A percentile compares a stretch with the other conserved stretches of the same genome.
These are phyloP conservation scores for Hymenoscyphus fructigenus DNA, from an alignment of 2,329 filamentous ascomycete genomes.

Conservation along the genomic window DNA sequence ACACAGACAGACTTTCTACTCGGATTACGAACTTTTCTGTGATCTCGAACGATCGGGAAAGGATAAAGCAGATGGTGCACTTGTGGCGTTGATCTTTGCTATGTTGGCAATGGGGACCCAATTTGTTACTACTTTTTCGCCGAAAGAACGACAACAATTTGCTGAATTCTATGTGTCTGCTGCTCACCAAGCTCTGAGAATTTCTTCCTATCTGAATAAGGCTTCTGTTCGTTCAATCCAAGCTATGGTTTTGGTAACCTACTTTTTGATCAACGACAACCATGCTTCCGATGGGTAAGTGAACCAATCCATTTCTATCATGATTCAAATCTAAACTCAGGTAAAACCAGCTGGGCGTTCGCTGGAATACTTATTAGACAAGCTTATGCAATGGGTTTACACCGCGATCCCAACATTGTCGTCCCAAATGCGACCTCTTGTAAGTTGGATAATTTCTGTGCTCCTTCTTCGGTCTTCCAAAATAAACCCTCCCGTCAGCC, in stretches of 20 bases:
- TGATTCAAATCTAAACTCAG: background rate
- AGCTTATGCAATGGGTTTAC: constrained; percentile 77
- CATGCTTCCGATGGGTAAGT: constrained; percentile 66
- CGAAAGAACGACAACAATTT: constrained; percentile 67
- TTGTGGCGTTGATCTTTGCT: constrained; percentile 72
- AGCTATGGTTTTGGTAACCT: constrained; percentile 79
- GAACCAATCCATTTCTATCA: background rate
- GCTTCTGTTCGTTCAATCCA: constrained; percentile 72
- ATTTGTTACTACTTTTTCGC: constrained; percentile 60
- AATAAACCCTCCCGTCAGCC: background rate
- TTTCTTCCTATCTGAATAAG: constrained; percentile 74
- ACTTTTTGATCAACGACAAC: constrained; percentile 84
- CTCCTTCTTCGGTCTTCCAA: background rate
- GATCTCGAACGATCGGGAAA: constrained; percentile 57
- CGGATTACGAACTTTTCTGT: constrained; percentile 80
- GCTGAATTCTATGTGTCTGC: constrained; percentile 82
- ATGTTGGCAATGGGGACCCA: constrained; percentile 78
- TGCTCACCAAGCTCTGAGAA: constrained; percentile 72
- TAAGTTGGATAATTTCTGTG: background rate
- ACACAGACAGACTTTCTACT: constrained; percentile 71
- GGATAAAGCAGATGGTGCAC: constrained; percentile 61
- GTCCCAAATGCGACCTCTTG: background rate
- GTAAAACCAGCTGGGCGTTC: constrained; percentile 63
- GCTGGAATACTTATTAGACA: constrained; percentile 75
- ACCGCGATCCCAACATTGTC: constrained; percentile 75